phyloP scores from a whole-genome alignment of 1,139 yeast species.

The Diutina catenulata region DNA sequence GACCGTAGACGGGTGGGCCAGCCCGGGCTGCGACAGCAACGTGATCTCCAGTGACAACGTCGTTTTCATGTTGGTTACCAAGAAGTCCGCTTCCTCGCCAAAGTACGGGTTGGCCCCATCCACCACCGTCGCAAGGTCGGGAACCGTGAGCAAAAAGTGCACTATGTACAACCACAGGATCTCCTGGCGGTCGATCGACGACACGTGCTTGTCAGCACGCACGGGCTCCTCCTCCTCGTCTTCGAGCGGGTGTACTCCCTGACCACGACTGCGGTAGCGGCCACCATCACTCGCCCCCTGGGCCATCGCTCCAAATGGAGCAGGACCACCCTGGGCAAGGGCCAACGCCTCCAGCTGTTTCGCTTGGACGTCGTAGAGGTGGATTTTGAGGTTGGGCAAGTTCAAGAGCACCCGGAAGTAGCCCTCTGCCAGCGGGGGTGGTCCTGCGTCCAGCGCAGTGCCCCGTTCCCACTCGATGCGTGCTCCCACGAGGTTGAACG shows the following conservation, averaged over 20 bases:
- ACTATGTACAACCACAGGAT: slow-evolving; percentile 1
- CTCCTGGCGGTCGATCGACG: not conserved
- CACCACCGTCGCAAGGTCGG: not conserved
- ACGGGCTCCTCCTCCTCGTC: no score
- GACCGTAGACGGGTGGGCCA: not conserved
- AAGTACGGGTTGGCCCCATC: not conserved
- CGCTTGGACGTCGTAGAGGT: no score
- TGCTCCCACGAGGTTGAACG: slow-evolving; percentile 16
- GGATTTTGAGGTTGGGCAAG: not conserved
- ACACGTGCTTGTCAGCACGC: not conserved
- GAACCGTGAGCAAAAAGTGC: not conserved
- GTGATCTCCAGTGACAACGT: not conserved
- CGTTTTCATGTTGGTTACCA: not conserved
- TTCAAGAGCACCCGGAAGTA: not conserved
- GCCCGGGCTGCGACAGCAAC: not conserved
- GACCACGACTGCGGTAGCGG: no score
- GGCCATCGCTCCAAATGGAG: no score
- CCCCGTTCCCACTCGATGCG: not conserved
- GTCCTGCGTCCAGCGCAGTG: no score
- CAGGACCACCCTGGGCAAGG: no score
- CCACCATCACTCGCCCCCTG: no score
- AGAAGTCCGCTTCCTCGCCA: not conserved
- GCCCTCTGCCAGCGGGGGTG: not conserved
- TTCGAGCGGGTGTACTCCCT: no score
- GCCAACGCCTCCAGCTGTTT: no score